phyloP scores from a whole-genome alignment of 2,329 filamentous ascomycete species.

The Fusarium aywerte region DNA sequence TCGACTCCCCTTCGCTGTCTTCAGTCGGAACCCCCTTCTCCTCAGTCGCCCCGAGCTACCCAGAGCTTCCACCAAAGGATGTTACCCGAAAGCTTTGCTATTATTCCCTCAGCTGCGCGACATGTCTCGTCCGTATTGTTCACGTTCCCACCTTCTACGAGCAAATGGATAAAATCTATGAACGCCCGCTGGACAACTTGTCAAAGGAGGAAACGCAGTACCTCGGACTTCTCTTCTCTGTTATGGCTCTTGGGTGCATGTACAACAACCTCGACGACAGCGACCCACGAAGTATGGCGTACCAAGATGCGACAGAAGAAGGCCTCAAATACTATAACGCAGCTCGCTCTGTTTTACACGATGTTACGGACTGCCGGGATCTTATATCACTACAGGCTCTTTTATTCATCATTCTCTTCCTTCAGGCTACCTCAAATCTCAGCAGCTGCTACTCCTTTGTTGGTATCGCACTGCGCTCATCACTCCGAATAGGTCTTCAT shows the following conservation, averaged over 20 bases:
- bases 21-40: conserved; percentile 71
- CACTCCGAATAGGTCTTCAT: conserved; percentile 82
- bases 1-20: conserved; percentile 76
- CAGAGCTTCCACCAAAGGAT: conserved; percentile 76
- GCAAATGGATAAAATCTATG: conserved; percentile 81
- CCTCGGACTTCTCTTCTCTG: conserved; percentile 75
- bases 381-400: conserved; percentile 79
- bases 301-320: conserved; percentile 65
- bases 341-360: conserved; percentile 72
- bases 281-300: conserved; percentile 59
- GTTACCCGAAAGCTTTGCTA: conserved; percentile 64
- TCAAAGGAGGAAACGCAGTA: conserved; percentile 74
- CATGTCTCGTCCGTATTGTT: conserved; percentile 73
- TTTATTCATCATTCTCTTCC: conserved; percentile 82
- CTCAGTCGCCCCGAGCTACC: conserved; percentile 61
- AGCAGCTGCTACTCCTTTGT: conserved; percentile 84
- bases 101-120: conserved; percentile 67
- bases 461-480: conserved; percentile 79
- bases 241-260: conserved; percentile 78
- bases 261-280: conserved; percentile 70
- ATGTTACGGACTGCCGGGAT: conserved; percentile 77
- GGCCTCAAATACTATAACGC: conserved; percentile 79
- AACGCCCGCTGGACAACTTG: conserved; percentile 70
- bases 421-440: conserved; percentile 82
- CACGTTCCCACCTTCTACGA: conserved; percentile 85